phyloP scores from a whole-genome alignment of 805 yeast genomes.

The Scheffersomyces amazonensis region DNA sequence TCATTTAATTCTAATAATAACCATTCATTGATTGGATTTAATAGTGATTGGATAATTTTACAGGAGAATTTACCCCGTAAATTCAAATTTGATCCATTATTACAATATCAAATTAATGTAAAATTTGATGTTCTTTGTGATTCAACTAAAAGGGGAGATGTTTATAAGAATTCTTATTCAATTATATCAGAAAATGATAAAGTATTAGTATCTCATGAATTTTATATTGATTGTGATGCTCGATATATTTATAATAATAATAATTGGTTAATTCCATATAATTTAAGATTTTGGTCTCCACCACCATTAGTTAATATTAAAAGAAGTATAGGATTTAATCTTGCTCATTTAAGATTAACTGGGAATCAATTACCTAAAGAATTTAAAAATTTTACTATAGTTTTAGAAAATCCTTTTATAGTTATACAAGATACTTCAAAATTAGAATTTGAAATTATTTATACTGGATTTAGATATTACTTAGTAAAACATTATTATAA shows the following conservation, averaged over 20 bases:
- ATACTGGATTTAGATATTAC: slow-evolving; percentile 42
- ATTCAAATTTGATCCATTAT: slow-evolving; percentile 9
- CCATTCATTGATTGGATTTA: neutral
- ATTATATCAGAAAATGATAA: neutral
- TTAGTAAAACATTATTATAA: slow-evolving; percentile 30
- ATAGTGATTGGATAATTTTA: neutral
- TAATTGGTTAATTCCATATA: slow-evolving; percentile 34
- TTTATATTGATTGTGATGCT: slow-evolving; percentile 28
- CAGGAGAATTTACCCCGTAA: neutral
- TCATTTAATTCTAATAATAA: slow-evolving; percentile 1
- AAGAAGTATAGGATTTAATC: neutral
- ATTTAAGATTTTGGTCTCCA: slow-evolving; percentile 34
- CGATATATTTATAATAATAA: slow-evolving; percentile 23
- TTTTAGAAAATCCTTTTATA: neutral
- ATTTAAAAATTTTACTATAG: neutral
- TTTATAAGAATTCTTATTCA: slow-evolving; percentile 5
- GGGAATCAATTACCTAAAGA: neutral
- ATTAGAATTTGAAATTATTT: slow-evolving; percentile 27
- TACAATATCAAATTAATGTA: slow-evolving; percentile 16
- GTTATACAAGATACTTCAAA: slow-evolving; percentile 3
- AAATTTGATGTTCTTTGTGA: slow-evolving; percentile 24
- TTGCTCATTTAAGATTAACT: too few species aligned
- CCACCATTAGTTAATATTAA: slow-evolving; percentile 20
- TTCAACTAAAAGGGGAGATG: slow-evolving; percentile 14
- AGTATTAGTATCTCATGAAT: neutral